phyloP scores from a whole-genome alignment of 345 rosid species.

The Balakata baccata region DNA sequence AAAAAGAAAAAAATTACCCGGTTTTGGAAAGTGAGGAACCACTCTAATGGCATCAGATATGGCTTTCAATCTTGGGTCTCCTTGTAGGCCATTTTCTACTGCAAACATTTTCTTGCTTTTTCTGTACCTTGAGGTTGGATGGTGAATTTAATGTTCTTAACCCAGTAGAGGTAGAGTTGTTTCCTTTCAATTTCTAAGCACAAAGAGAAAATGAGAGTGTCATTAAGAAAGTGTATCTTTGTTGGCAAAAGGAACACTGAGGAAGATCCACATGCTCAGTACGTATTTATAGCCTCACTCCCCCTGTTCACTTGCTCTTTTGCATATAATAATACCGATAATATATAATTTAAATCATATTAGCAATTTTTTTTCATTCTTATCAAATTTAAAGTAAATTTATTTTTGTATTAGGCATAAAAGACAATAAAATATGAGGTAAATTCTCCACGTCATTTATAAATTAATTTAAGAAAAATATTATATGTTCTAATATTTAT shows the following conservation, averaged over 20 bases:
- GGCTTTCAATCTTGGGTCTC: slow-evolving; percentile 68
- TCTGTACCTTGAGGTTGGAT: background rate
- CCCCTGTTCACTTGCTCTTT: too few species aligned
- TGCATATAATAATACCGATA: background rate
- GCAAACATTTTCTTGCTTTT: slow-evolving; percentile 47
- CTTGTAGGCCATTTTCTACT: slow-evolving; percentile 65
- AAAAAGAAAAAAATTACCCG: slow-evolving; percentile 38
- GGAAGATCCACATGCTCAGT: slow-evolving; percentile 24
- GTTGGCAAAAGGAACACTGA: slow-evolving; percentile 29
- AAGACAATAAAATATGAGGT: background rate
- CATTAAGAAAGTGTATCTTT: slow-evolving; percentile 19
- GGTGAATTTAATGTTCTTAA: background rate
- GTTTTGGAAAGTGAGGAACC: slow-evolving; percentile 76
- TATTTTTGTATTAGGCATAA: background rate
- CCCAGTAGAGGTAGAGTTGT: background rate
- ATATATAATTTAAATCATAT: background rate
- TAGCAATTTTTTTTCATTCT: background rate
- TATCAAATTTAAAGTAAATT: background rate
- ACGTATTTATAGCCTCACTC: slow-evolving; percentile 24
- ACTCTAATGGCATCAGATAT: slow-evolving; percentile 66
- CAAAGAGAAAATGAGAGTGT: background rate
- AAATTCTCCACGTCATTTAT: too few species aligned
- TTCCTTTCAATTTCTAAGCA: background rate
- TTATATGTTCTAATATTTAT: too few species aligned
- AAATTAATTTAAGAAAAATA: too few species aligned